Evolutionary conservation across 352 stramenopile species (phyloP), one percentile per base, ranked within the genome.

Genomic region (Aphanomyces invadans): DNA sequence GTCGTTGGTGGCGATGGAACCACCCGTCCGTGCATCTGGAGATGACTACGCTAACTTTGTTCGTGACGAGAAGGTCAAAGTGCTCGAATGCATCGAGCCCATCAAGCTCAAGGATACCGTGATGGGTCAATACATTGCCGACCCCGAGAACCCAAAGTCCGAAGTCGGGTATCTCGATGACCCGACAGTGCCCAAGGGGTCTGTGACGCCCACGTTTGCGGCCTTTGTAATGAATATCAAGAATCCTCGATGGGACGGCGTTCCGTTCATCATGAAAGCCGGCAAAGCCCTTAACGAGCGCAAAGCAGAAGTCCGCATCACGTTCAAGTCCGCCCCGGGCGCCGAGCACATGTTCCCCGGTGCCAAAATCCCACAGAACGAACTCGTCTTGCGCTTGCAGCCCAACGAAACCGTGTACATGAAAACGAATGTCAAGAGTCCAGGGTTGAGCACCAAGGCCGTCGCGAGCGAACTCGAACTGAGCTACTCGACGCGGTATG

Each of bases 191-290:
- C 82, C 89, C 25, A 91, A 98, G 62, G 97, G 97, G 33, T 95
- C 83, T 11, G 73, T 90, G 45, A 95, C 87, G 10, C 89, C 92
- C n/a, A 98, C 92, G 28, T 98, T 97, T 74, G 88, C 88, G 4
- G 93, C 86, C 1, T 78, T 80, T 45, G 76, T 97, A 31, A 89
- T 95, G 72, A 91, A 84, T 70, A 89, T 99, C 52, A 94, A 99
- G 78, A 99, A 98, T 69, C 73, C 82, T 53, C 88, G 96, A 48
- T 98, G 95, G 95, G 78, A 93, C 60, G 97, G 97, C 39, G 97
- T 99, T 23, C 97, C 97, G 25, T 99, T 99, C 77, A 98, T 99
- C 66, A 90, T 99, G 76, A 98, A 99, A 79, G 96, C 95, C 12
- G 97, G 97, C 36, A 99, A 99, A 78, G 96, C 95, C 2, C 73